Percentiles rank a stretch among this genome's conserved stretches.
These are phyloP conservation scores for Candida ponderosae DNA, from an alignment of 805 yeast genomes.

Conservation along the genomic window DNA sequence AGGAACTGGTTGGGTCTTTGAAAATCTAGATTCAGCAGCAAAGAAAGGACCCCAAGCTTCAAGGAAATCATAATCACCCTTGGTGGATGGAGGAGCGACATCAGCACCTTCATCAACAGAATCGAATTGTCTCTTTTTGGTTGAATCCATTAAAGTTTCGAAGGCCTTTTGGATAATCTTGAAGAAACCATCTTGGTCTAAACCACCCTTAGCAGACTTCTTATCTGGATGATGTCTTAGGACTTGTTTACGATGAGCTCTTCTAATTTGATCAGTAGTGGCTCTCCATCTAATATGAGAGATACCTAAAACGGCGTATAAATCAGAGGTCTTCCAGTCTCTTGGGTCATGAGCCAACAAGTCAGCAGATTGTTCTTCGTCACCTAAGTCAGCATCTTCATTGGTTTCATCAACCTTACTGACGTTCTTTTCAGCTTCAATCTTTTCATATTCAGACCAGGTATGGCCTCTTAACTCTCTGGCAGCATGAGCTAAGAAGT, in stretches of 20 bases:
- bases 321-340: constrained; percentile 96
- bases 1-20: constrained; percentile 88
- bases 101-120: constrained; percentile 89
- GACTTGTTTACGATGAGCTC: constrained; percentile 95
- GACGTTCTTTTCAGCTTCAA: constrained; percentile 87
- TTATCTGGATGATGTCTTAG: constrained; percentile 98
- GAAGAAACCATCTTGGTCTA: constrained; percentile 94
- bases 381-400: constrained; percentile 54
- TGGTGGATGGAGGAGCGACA: constrained; percentile 67
- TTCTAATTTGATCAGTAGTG: constrained; percentile 85
- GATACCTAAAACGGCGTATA: constrained; percentile 92
- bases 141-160: constrained; percentile 80
- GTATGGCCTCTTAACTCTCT: constrained; percentile 95
- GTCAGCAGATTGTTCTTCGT: constrained; percentile 60
- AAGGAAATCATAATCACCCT: constrained; percentile 70
- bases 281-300: constrained; percentile 88
- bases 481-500: constrained; percentile 92
- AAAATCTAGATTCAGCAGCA: constrained; percentile 84
- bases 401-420: constrained; percentile 53
- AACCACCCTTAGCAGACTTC: constrained; percentile 79
- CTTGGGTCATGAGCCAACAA: constrained; percentile 88
- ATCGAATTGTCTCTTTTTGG: constrained; percentile 88
- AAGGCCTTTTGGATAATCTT: constrained; percentile 96
- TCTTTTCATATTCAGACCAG: constrained; percentile 94
- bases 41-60: constrained; percentile 92